These are phyloP conservation scores for Serendipita vermifera DNA, from an alignment of 768 basidiomycete species.

Conservation along the genomic window DNA sequence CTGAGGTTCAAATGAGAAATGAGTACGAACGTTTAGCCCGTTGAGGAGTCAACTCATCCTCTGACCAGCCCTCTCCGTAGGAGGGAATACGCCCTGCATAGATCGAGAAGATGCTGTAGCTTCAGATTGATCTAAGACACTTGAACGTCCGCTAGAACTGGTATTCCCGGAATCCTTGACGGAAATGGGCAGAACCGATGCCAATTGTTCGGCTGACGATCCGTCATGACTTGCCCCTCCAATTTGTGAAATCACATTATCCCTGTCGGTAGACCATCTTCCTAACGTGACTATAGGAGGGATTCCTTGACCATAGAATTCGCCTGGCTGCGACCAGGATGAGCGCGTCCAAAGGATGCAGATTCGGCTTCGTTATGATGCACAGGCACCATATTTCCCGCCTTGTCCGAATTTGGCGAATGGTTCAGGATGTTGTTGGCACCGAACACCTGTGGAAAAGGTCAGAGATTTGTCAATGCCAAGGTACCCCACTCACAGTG, in stretches of 20 bases:
- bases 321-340: too few species aligned
- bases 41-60: too few species aligned
- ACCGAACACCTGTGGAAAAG: not conserved
- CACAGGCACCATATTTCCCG: not conserved
- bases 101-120: not conserved
- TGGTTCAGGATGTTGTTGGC: not conserved
- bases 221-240: not conserved
- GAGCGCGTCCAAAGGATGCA: not conserved
- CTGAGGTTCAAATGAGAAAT: too few species aligned
- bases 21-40: too few species aligned
- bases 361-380: not conserved
- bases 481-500: too few species aligned
- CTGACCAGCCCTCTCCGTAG: not conserved
- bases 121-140: not conserved
- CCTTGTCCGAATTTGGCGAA: not conserved
- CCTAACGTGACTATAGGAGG: not conserved
- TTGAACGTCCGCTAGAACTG: not conserved
- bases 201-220: not conserved
- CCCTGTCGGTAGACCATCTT: not conserved
- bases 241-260: not conserved
- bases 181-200: not conserved
- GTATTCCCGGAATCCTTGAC: not conserved
- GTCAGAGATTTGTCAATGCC: too few species aligned
- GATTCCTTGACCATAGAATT: not conserved
- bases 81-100: not conserved